Base-by-base conservation (phyloP, 768 basidiomycete genomes). In the Lactarius quietus region DNA sequence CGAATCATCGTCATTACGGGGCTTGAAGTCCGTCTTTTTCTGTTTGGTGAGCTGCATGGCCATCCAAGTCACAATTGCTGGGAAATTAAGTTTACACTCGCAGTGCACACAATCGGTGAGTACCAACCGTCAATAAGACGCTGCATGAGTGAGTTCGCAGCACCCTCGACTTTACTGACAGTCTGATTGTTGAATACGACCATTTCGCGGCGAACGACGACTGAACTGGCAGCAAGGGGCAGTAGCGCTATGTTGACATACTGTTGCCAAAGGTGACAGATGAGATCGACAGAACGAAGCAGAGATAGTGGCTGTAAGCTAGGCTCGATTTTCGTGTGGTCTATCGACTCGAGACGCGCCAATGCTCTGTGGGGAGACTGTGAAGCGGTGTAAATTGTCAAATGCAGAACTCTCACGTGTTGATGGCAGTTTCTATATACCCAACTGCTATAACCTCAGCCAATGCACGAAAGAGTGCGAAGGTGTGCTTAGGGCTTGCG, bases 211-310 rank as follows among this genome's bases (percentile, higher is more conserved):
- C 96, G 85, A 41, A 88, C 84, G 4, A 94, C 93, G 7, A 95
- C 91, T 0, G 91, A 92, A 14, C 88, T 87, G 63, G 85, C 87
- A 0, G 93, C 89, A 18, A 99, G 80, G 0, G 97, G 95, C 17
- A 97, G 80, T 7, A 99, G 76, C 0, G 95, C 97, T 23, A 92
- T 90, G 57, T 90, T 90, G 71, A 93, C 85, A 76, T 98, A 99
- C 74, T 92, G 91, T 72, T 98, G 97, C 96, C 95, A 98, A 14
- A 99, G 83, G 73, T 98, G 93, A 72, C 91, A 93, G 63, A 96
- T 89, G 53, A 96, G 84, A 76, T 96, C 95, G 38, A 90, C 85
- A 3, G 83, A 79, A 63, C 81, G 83, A 70, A 98, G 78, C 26
- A 90, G 83, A 0, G 78, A 71, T 7, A 98, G 74, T 4, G 84